Conservation (phyloP, 2,329 filamentous ascomycete species). For the Aspergillus tamarii region DNA sequence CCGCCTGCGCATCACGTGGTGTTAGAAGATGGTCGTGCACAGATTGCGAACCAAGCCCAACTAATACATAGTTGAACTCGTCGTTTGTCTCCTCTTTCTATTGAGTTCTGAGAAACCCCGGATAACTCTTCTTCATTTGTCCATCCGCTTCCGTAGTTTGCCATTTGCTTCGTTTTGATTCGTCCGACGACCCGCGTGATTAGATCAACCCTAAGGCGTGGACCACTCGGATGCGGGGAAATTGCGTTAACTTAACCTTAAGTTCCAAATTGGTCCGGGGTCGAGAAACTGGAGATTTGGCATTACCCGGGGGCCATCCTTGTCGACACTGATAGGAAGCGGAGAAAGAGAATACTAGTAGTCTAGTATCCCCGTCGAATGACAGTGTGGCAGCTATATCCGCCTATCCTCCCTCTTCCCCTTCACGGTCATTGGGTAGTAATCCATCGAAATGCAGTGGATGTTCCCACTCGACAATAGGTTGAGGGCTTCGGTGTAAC, state of each 20-base stretch:
- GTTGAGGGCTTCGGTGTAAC: not conserved
- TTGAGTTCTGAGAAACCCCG: not conserved
- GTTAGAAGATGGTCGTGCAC: not conserved
- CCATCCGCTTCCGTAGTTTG: not conserved
- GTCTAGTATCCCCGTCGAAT: not conserved
- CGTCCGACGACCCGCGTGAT: not conserved
- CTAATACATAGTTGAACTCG: not conserved
- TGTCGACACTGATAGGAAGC: not conserved
- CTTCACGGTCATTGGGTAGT: not conserved
- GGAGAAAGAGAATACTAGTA: not conserved
- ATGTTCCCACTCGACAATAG: not conserved
- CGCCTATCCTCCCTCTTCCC: no score
- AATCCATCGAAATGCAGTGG: not conserved
- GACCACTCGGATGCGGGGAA: conserved; percentile 2
- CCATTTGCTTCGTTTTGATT: not conserved
- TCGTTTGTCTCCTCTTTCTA: not conserved
- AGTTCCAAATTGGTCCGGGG: not conserved
- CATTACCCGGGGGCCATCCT: not conserved
- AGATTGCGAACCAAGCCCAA: no score
- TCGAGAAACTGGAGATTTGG: not conserved
- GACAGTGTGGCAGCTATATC: not conserved
- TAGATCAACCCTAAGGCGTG: not conserved
- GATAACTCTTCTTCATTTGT: not conserved
- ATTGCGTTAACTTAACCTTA: not conserved
- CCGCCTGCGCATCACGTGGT: not conserved